Evolutionary conservation across 495 filamentous ascomycete species (phyloP).

Genomic region (Penicillium waksmanii): DNA sequence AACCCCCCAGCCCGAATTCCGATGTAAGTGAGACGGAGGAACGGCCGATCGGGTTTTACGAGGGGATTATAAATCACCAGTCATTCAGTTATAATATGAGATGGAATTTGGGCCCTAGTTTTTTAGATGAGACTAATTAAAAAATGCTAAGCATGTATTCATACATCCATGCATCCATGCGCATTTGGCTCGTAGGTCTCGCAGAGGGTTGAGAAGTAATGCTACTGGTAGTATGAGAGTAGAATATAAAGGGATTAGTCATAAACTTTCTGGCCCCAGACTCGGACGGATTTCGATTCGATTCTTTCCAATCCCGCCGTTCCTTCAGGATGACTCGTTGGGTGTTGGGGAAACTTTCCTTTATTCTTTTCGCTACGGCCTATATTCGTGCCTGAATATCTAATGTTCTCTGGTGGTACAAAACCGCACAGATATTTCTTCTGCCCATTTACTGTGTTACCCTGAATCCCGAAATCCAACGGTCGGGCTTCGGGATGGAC

Average conservation of each 20-base stretch:
- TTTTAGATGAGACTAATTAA: no score
- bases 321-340: slow-evolving; percentile 7
- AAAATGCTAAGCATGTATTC: no score
- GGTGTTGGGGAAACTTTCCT: slow-evolving; percentile 8
- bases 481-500: slow-evolving; percentile 25
- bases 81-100: no score
- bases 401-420: neutral
- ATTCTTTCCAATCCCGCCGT: slow-evolving; percentile 12
- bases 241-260: slow-evolving; percentile 7
- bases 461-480: slow-evolving; percentile 23
- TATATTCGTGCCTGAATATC: slow-evolving; percentile 7
- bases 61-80: neutral
- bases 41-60: neutral
- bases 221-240: no score
- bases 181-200: no score
- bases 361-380: slow-evolving; percentile 2
- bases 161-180: no score
- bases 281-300: slow-evolving; percentile 12
- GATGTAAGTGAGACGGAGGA: neutral
- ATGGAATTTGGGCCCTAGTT: no score
- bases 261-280: slow-evolving; percentile 3
- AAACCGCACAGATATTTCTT: neutral
- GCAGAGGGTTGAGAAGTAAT: no score
- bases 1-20: slow-evolving; percentile 16
- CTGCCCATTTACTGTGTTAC: neutral